These are phyloP conservation scores for Solanum habrochaites DNA, from an alignment of 257 asterid species.

Conservation along the genomic window DNA sequence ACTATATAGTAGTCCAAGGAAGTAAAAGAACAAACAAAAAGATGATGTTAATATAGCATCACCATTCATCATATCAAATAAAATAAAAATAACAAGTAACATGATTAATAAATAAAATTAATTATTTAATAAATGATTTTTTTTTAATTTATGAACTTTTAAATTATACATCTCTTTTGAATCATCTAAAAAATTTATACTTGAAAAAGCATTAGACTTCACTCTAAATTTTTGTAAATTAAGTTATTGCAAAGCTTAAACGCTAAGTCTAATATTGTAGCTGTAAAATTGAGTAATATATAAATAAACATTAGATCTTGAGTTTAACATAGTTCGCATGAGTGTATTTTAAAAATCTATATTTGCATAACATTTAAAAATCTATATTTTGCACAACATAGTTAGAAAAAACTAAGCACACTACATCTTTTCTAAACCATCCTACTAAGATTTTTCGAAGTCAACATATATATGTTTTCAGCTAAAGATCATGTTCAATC, in stretches of 20 bases:
- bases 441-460: no score
- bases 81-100: no score
- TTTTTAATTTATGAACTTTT: neutral
- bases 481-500: no score
- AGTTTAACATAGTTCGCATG: no score
- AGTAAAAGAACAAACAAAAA: neutral
- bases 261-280: neutral
- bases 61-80: neutral
- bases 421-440: no score
- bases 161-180: neutral
- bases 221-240: neutral
- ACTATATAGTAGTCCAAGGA: neutral
- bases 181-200: neutral
- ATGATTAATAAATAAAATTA: no score
- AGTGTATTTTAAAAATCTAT: neutral
- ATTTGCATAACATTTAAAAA: neutral
- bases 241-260: neutral
- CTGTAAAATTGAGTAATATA: neutral
- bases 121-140: no score
- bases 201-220: no score
- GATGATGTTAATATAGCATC: neutral
- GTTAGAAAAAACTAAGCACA: neutral
- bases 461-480: no score
- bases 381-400: neutral
- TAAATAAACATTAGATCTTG: no score